Percentiles rank a stretch among this genome's conserved stretches.
phyloP scores from a whole-genome alignment of 495 filamentous ascomycete genomes.

The Lasiosphaeria ovina region DNA sequence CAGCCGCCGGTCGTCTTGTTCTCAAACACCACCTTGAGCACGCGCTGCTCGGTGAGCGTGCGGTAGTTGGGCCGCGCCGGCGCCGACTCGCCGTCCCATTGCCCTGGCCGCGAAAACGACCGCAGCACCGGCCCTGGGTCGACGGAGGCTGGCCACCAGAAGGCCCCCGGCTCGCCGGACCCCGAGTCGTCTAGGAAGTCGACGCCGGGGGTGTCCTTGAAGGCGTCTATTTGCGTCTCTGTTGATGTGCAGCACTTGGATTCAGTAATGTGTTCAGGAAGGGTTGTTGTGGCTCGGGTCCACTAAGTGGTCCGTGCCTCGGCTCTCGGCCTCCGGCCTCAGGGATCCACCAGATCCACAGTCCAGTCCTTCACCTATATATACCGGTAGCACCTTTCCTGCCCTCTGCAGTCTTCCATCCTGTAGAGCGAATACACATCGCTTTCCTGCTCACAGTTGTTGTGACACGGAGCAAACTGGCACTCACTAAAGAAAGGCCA shows the following conservation, averaged over 20 bases:
- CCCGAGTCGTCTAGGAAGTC: constrained; percentile 37
- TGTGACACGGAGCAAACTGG: neutral
- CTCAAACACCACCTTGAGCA: constrained; percentile 34
- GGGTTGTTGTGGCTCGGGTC: no score
- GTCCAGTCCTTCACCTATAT: no score
- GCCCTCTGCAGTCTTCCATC: no score
- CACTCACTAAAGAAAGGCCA: constrained; percentile 31
- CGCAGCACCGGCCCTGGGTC: constrained; percentile 33
- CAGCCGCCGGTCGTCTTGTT: no score
- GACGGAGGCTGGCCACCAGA: constrained; percentile 40
- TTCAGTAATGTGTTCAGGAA: no score
- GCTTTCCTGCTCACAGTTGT: no score
- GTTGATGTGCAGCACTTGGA: no score
- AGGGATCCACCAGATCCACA: no score
- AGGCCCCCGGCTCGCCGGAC: constrained; percentile 35
- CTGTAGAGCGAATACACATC: no score
- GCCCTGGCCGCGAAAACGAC: constrained; percentile 39
- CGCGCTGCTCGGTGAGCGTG: constrained; percentile 35
- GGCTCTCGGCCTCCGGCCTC: no score
- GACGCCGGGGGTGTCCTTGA: constrained; percentile 38
- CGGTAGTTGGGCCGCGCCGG: constrained; percentile 37
- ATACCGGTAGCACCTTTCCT: no score
- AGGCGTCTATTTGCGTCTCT: constrained; percentile 33
- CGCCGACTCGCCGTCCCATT: constrained; percentile 30
- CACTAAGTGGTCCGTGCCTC: no score